Evolutionary conservation across 305 asterid species (phyloP), one percentile per base, ranked within the genome.

Genomic region (Fraxinus velutina): DNA sequence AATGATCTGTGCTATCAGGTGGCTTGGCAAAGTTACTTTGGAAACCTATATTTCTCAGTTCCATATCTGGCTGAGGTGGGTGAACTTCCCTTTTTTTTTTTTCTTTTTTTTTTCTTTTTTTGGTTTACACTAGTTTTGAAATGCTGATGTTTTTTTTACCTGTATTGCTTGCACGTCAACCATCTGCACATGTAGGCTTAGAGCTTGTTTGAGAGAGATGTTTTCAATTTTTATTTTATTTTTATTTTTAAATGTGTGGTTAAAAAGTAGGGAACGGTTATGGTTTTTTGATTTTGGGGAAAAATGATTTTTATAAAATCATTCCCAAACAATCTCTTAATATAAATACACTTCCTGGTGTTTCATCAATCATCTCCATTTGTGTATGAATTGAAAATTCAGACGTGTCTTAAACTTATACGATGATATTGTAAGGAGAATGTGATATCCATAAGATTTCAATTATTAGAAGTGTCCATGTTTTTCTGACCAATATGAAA

Each of bases 31-130:
- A 88, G 81, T 94, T 86, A 94, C 97, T 33, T 79, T 94, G 88
- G 98, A 94, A 86, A 94, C 98, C 73, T 94, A 94, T 81, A 94
- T 94, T 88, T 94, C 97, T 62, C 98, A 93, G 93, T 94, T 94
- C 86, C 98, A 94, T 87, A 94, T 94, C 80, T 94, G 98, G 98
- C 90, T 94, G 89, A 92, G 99, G 99, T 91, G 50, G 17, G 90
- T 80, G 76, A 27, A 76, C 71, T 4, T 33, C 8, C 34, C 1
- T 9, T 8, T 34, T 24, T 44, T 39, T 12, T 32, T 30, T 29
- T 10, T 42, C n/a, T n/a, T 30, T 29, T 10, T 42, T 24, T 30
- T 21, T 60, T 60, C 17, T 10, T 9, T 19, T 24, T 44, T 44
- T 4, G 44, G 78, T 36, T 5, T 39, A 73, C 6, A 4, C 42